Percentiles rank a stretch among this genome's conserved stretches.
Evolutionary conservation across 495 filamentous ascomycete species (phyloP).

Genomic region (Cercophora sp.): DNA sequence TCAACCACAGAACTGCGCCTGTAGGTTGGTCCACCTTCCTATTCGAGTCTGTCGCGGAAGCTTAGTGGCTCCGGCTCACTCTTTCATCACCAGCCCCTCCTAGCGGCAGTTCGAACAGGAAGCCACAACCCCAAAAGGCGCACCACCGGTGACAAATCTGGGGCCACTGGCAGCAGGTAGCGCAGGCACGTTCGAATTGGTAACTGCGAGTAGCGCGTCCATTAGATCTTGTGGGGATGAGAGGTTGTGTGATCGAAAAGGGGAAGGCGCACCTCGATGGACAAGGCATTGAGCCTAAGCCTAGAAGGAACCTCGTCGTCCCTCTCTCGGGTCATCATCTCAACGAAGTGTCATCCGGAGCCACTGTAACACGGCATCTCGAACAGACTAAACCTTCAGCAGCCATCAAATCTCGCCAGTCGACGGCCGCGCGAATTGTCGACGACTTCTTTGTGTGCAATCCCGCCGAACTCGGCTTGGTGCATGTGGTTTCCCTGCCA

Average conservation of each 20-base stretch:
- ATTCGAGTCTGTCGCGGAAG: conserved; percentile 2
- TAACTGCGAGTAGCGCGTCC: too few species aligned
- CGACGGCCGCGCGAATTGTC: conserved; percentile 4
- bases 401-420: conserved; percentile 7
- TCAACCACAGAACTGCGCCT: conserved; percentile 6
- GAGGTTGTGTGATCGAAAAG: too few species aligned
- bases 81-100: background rate
- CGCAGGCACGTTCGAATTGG: too few species aligned
- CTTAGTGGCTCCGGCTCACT: conserved; percentile 4
- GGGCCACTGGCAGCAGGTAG: too few species aligned
- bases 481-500: conserved; percentile 5
- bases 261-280: too few species aligned
- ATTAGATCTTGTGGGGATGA: too few species aligned
- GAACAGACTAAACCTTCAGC: too few species aligned
- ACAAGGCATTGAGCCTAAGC: too few species aligned
- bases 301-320: too few species aligned
- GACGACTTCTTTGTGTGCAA: conserved; percentile 4
- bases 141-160: conserved; percentile 9
- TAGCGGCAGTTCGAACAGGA: conserved; percentile 5
- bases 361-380: conserved; percentile 20
- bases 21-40: conserved; percentile 15
- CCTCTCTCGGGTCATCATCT: too few species aligned
- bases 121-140: background rate
- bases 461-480: conserved; percentile 13
- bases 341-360: conserved; percentile 15